A percentile compares a stretch with the other conserved stretches of the same genome.
Evolutionary conservation across 75 land plant genomes (phyloP).

Genomic region (Cryptomeria japonica): DNA sequence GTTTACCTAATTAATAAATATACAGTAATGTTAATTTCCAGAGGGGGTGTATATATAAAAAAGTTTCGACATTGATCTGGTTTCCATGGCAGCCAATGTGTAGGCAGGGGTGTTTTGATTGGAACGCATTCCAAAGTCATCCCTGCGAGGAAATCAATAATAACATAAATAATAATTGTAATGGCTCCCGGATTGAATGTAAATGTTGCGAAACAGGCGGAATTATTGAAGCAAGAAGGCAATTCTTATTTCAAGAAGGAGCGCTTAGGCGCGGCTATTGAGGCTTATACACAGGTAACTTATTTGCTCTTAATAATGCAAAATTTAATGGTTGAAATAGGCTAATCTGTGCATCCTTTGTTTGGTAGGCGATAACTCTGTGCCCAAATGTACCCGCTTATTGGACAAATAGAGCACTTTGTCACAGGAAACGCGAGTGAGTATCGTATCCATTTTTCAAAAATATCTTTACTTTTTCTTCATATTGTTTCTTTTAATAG

Average conservation of each 20-base stretch:
- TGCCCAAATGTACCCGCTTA: constrained; percentile 76
- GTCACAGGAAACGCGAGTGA: constrained; percentile 74
- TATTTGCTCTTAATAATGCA: too few species aligned
- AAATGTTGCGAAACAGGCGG: constrained; percentile 59
- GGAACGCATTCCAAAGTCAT: neutral
- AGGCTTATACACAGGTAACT: constrained; percentile 86
- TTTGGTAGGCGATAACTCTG: constrained; percentile 74
- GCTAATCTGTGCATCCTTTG: neutral
- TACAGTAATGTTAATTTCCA: too few species aligned
- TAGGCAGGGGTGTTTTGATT: neutral
- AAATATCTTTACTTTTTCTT: neutral
- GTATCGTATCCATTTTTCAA: constrained; percentile 12
- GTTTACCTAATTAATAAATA: too few species aligned
- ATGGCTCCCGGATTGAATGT: constrained; percentile 1
- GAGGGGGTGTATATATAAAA: too few species aligned
- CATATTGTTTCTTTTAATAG: neutral
- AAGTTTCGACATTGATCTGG: too few species aligned
- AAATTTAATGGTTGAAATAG: neutral
- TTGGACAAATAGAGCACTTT: constrained; percentile 93
- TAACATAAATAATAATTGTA: neutral
- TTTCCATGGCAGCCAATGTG: too few species aligned
- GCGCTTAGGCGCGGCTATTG: constrained; percentile 80
- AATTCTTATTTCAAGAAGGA: constrained; percentile 73
- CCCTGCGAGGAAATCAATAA: neutral
- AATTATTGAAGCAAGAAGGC: constrained; percentile 67